Base-by-base conservation (phyloP, 352 stramenopile genomes). In the Globisporangium paroecandrum region DNA sequence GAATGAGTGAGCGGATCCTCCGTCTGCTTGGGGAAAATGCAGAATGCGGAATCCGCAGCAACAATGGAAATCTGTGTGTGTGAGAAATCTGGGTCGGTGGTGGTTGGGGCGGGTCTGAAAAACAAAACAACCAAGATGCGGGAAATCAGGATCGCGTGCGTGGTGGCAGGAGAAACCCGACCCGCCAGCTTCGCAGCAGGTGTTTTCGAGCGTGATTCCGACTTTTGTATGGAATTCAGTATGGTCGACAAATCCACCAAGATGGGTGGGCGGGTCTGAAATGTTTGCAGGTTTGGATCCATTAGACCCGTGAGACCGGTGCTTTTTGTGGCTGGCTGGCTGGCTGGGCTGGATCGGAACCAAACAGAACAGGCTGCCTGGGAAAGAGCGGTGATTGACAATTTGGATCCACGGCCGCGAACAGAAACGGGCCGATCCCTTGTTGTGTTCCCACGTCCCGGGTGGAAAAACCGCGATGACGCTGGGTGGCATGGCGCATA, bases 401-500 rank as follows among this genome's bases (percentile, higher is more conserved):
- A 41, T 38, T 46, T 51, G 41, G 58, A 64, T 53, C 34, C 32
- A 54, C 58, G 34, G 9, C 38, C 12, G 5, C 34, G 34, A 24
- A 55, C 36, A 64, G 43, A 65, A 25, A 32, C 27, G 41, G 58
- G 49, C 18, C 58, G 20, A 34, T 49, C 25, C 38, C 27, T 51
- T 38, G 20, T 47, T 62, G 27, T 34, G 29, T 46, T 36, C 56
- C 32, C n/a, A 53, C 34, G 10, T 43, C 6, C 43, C 15, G 34
- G 25, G 18, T 4, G 20, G 22, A 49, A 15, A 64, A 58, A 25
- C 12, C 13, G 36, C 41, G 62, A 15, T 60, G 62, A 59, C 51
- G 53, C 60, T 65, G 46, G 29, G 46, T n/a, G 49, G 29, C 63
- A 68, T 68, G 62, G 62, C 62, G 62, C 62, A 67, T 67, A 62